Percentiles rank a stretch among this genome's conserved stretches.
These are phyloP conservation scores for Sicyos edulis DNA, from an alignment of 306 rosid genomes.

Conservation along the genomic window DNA sequence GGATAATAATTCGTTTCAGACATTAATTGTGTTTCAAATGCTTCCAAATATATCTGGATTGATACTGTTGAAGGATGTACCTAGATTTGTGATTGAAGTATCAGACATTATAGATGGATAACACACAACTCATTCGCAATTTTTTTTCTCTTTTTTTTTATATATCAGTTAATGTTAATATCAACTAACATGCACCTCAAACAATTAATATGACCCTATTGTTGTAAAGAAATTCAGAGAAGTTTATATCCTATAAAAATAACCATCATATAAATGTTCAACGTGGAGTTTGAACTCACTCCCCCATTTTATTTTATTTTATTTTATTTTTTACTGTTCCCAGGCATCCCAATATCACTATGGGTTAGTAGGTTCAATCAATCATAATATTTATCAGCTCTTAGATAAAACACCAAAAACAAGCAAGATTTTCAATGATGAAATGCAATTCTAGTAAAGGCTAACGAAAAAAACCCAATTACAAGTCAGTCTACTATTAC, in stretches of 20 bases:
- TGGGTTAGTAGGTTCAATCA: neutral
- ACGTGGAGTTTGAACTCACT: neutral
- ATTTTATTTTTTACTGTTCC: neutral
- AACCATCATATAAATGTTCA: neutral
- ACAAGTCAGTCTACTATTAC: neutral
- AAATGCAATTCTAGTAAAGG: neutral
- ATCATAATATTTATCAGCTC: neutral
- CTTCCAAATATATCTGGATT: slow-evolving; percentile 6
- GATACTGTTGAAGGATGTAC: neutral
- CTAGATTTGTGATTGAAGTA: neutral
- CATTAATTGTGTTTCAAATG: neutral
- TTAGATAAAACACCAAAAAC: neutral
- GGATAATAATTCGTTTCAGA: too few relatives aligned
- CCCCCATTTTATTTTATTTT: too few relatives aligned
- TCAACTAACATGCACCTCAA: neutral
- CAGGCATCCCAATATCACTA: neutral
- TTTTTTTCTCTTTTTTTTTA: neutral
- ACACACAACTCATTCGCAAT: neutral
- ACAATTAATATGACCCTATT: neutral
- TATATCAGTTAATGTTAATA: neutral
- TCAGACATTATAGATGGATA: neutral
- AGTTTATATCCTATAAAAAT: neutral
- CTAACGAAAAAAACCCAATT: neutral
- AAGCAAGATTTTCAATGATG: neutral
- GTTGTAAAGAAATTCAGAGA: neutral